Evolutionary conservation across 2,329 filamentous ascomycete genomes (phyloP), one percentile per base, ranked within the genome.

Genomic region (Ascochyta koolunga): DNA sequence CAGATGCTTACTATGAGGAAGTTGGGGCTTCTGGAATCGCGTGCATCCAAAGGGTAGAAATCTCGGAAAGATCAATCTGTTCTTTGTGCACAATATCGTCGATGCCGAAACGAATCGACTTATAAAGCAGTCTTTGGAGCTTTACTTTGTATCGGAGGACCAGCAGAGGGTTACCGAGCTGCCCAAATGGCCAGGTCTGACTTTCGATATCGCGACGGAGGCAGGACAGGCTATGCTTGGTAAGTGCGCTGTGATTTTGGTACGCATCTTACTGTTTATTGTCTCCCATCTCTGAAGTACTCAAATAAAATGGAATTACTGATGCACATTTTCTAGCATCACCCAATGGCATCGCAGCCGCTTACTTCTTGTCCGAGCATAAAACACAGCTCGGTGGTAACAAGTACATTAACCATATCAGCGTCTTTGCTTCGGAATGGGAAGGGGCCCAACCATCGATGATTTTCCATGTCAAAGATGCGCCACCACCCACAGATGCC

Each of bases 361-460:
- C 33, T 3, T 57, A 50, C n/a, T 48, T 57, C 15, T 35, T 59
- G 7, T 42, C 41, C 4, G 50, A 59, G 13, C 57, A 59, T 18
- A 58, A 59, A 19, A 21, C 13, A 1, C 54, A 60, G n/a, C 48
- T 55, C 10, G 50, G 50, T 1, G 38, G 39, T 11, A 48, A 57
- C n/a, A 58, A 37, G 25, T 46, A 46, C 10, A 39, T 60, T 1
- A 11, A 36, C 13, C 25, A 42, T 31, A 45, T 44, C 16, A 50
- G 41, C n/a, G 21, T 51, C 5, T 55, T 46, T 13, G 2, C 4
- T 24, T 3, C 13, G 4, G 38, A 43, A 19, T 10, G 15, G 15
- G 25, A 39, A 8, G 27, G 22, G 2, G 7, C 31, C 7, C 32
- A 33, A n/a, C 31, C 31, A 5, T 33, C 31, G 15, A 33, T 33